Percentiles rank a stretch among this genome's conserved stretches.
Conservation (phyloP, 2,329 filamentous ascomycete species). For the Chrysosporium keratinophilum region DNA sequence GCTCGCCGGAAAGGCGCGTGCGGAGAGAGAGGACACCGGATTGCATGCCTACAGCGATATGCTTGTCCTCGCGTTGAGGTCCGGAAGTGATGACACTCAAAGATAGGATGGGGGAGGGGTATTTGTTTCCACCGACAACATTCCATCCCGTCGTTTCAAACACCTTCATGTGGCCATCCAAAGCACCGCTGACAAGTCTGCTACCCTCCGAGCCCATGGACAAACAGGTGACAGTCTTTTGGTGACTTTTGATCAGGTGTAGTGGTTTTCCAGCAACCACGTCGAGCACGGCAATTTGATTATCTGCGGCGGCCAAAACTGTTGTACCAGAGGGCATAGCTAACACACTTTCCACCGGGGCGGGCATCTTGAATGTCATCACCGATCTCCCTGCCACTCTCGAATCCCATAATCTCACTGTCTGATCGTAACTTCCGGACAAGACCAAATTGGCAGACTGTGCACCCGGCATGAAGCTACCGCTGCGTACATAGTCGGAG, state of each 20-base stretch:
- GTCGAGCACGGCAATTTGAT: conserved; percentile 81
- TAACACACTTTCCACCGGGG: conserved; percentile 78
- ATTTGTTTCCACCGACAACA: conserved; percentile 89
- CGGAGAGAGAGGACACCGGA: conserved; percentile 84
- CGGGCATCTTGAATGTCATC: conserved; percentile 92
- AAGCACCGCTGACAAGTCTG: conserved; percentile 72
- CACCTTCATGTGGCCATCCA: conserved; percentile 94
- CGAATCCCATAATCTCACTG: conserved; percentile 87
- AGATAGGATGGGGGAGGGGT: conserved; percentile 79
- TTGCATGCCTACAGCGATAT: conserved; percentile 89
- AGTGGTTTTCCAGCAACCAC: conserved; percentile 82
- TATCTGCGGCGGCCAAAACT: conserved; percentile 72
- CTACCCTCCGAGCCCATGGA: conserved; percentile 69
- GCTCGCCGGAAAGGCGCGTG: conserved; percentile 73
- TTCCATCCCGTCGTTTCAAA: conserved; percentile 94
- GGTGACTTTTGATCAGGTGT: conserved; percentile 81
- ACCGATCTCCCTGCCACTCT: conserved; percentile 58
- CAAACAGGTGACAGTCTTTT: conserved; percentile 91
- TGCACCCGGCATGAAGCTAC: conserved; percentile 66
- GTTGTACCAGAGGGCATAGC: conserved; percentile 79
- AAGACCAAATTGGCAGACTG: conserved; percentile 61
- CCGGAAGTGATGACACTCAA: conserved; percentile 63
- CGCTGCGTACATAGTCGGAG: conserved; percentile 81
- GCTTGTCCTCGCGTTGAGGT: conserved; percentile 67
- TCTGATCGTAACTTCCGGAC: conserved; percentile 89